phyloP scores from a whole-genome alignment of 371 early-diverging fungal species.

The Haplosporangium sp. region DNA sequence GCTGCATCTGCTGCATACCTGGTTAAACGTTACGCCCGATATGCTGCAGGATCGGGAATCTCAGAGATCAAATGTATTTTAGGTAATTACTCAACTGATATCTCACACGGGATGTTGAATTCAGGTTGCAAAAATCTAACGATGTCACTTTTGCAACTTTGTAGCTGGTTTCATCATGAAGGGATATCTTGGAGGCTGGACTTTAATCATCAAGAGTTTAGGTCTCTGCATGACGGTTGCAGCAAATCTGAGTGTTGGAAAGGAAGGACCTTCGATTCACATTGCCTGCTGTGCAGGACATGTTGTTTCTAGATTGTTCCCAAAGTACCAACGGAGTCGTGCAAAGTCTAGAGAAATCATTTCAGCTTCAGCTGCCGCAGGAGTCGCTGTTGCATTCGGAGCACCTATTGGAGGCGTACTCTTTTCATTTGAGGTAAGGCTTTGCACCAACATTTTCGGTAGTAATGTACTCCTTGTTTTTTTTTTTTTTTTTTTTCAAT shows the following conservation, averaged over 20 bases:
- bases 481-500: neutral
- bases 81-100: slow-evolving; percentile 53
- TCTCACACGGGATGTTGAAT: neutral
- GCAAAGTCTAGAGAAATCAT: slow-evolving; percentile 88
- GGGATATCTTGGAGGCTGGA: slow-evolving; percentile 88
- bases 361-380: slow-evolving; percentile 90
- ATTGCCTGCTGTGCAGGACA: slow-evolving; percentile 93
- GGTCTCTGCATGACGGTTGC: slow-evolving; percentile 88
- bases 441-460: no score
- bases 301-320: slow-evolving; percentile 81
- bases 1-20: slow-evolving; percentile 68
- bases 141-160: neutral
- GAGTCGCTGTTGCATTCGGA: slow-evolving; percentile 94
- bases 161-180: slow-evolving; percentile 90
- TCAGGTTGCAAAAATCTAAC: neutral
- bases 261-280: slow-evolving; percentile 97
- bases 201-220: slow-evolving; percentile 87
- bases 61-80: slow-evolving; percentile 96
- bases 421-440: slow-evolving; percentile 73
- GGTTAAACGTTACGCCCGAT: slow-evolving; percentile 81
- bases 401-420: slow-evolving; percentile 96
- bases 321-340: slow-evolving; percentile 87
- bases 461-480: neutral
- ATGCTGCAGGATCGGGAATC: slow-evolving; percentile 95
- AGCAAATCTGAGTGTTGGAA: slow-evolving; percentile 88